Percentiles rank a stretch among this genome's conserved stretches.
These are phyloP conservation scores for Diaporthe humulicola DNA, from an alignment of 2,329 filamentous ascomycete species.

Conservation along the genomic window DNA sequence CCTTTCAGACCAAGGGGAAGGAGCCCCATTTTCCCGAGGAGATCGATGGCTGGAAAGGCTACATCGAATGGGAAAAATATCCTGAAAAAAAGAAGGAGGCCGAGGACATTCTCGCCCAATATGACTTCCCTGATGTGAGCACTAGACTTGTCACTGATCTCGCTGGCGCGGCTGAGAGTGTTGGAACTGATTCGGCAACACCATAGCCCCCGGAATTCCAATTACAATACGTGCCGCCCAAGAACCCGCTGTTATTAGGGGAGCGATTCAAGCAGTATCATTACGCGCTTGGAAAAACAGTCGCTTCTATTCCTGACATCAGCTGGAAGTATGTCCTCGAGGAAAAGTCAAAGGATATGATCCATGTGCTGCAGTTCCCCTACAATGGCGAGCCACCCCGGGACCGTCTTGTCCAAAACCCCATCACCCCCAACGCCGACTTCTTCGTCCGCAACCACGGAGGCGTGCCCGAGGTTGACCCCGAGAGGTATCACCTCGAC, in stretches of 20 bases:
- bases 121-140: slow-evolving; percentile 59
- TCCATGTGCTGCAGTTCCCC: slow-evolving; percentile 73
- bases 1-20: slow-evolving; percentile 30
- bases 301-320: slow-evolving; percentile 65
- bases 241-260: slow-evolving; percentile 70
- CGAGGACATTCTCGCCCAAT: slow-evolving; percentile 64
- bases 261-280: slow-evolving; percentile 72
- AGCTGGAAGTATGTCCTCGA: slow-evolving; percentile 68
- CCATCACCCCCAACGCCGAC: slow-evolving; percentile 69
- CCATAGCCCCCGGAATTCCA: slow-evolving; percentile 66
- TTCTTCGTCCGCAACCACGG: slow-evolving; percentile 79
- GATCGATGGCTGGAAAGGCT: slow-evolving; percentile 58
- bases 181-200: slow-evolving; percentile 41
- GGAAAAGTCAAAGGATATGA: slow-evolving; percentile 72
- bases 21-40: slow-evolving; percentile 40
- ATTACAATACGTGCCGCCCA: slow-evolving; percentile 65
- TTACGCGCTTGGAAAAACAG: slow-evolving; percentile 58
- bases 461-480: slow-evolving; percentile 75
- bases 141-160: neutral
- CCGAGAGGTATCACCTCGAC: slow-evolving; percentile 66
- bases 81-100: slow-evolving; percentile 75
- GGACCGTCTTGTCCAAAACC: slow-evolving; percentile 66
- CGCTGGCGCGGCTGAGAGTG: too few relatives aligned
- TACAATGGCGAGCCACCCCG: slow-evolving; percentile 74
- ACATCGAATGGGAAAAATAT: slow-evolving; percentile 79